Evolutionary conservation across 2,329 filamentous ascomycete species (phyloP), one percentile per base, ranked within the genome.

Genomic region (Hymenoscyphus albidus): DNA sequence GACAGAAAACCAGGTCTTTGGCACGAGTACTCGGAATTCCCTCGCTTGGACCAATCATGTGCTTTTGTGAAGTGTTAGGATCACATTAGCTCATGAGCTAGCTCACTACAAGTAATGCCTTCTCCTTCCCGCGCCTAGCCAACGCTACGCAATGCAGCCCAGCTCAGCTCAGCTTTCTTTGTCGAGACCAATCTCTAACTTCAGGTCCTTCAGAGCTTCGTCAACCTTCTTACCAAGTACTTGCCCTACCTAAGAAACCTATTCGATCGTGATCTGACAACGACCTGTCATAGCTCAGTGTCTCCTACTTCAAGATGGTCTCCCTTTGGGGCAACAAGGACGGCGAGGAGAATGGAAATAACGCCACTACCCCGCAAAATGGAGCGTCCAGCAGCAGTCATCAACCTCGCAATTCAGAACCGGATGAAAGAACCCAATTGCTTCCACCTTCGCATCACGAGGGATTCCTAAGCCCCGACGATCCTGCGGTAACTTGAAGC

Each of bases 391-490:
- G 64, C 35, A 63, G 67, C 38, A 63, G 67, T n/a, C 65, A 64
- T 40, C 59, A 65, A 57, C 69, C 78, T 70, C 70, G 73, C 70
- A 61, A 65, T 62, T 73, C 78, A 31, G 81, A 86, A 64, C 80
- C 84, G 27, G 82, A 84, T 67, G 87, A 90, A 76, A 78, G 84
- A 67, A 86, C 85, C 48, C 73, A 68, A 65, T 63, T 76, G 57
- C 70, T 76, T 59, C 69, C 71, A 31, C 71, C 69, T 44, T 69
- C 70, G 54, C 60, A 65, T 63, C 70, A 66, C 35, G 70, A 75
- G 62, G 73, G 81, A 59, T 93, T 89, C 72, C 80, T 93, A 62
- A 90, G 89, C 72, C 90, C 90, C 13, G 89, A 93, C 80, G 90
- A 93, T 75, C 91, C 90, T 75, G 90, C 90, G 69, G 91, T 96